Base-by-base conservation (phyloP, 306 rosid genomes). In the Quercus mongolica region DNA sequence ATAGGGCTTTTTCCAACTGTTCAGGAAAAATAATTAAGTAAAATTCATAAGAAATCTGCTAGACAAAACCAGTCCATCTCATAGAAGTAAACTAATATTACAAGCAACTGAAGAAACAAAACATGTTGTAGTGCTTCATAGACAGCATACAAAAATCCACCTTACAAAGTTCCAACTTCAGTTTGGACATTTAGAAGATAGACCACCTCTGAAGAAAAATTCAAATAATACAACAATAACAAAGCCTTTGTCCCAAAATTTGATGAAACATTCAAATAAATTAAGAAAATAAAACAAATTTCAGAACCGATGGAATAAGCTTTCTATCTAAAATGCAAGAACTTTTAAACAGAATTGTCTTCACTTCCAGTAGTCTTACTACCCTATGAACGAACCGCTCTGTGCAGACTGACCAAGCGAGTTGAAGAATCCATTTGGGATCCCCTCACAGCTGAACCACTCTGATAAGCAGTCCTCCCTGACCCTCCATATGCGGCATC, bases 391-490 rank as follows among this genome's bases (percentile, higher is more conserved):
- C 91, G 92, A 75, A 89, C 79, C 3, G 92, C 94, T 76, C 82
- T 83, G 84, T 82, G 79, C 25, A 94, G 94, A 86, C 92, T 91
- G 74, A 94, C 97, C 98, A 92, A 92, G 61, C 94, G 97, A 13
- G 90, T 81, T 56, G 95, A 88, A 59, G 73, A 64, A 76, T 92
- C 97, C 68, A 81, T 84, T n/a, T 90, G 97, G 41, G 91, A 74
- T 49, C 95, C 98, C 84, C 95, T 88, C 14, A 49, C 78, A 58
- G 89, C 71, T n/a, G 89, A 84, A 76, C 87, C 88, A 55, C 90
- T 68, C 38, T 78, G 87, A 71, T 84, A 83, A 38, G 81, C 61
- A 51, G 75, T 69, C 91, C 94, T 92, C 73, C 94, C 94, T 3
- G 91, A 86, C 41, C 87, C 88, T 75, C 91, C 90, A 83, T 89